Base-by-base conservation (phyloP, 2,329 filamentous ascomycete genomes). In the Aspergillus pseudonomiae region DNA sequence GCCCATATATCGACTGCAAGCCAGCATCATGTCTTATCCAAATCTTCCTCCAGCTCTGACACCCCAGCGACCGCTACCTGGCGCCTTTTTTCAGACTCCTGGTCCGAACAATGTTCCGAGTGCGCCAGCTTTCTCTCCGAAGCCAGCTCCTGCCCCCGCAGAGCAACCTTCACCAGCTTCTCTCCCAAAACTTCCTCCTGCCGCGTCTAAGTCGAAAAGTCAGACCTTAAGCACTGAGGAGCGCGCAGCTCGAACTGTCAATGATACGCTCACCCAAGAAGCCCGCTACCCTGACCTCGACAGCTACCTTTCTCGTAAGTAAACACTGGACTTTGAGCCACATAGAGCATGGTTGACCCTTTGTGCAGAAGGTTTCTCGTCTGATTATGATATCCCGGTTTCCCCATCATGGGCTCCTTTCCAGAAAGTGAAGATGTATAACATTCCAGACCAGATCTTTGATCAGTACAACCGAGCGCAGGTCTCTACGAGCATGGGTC, bases 371-470 rank as follows among this genome's bases (percentile, higher is more conserved):
- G 93, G 95, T 67, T 89, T 91, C 68, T 97, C 94, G 6, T 94
- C 92, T 72, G 93, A 97, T 68, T 98, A 98, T 80, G 93, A 97
- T 71, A 82, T 96, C 56, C 87, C 91, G 48, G 81, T 77, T 43
- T 83, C 83, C 61, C 79, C 85, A 69, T 86, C 93, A 65, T 95
- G 93, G 91, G 88, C 91, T 48, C 95, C 95, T 0, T 99, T 97
- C 75, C 91, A 97, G 75, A 92, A 91, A 78, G 87, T 90, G 32
- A 90, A 91, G 71, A 91, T 90, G 79, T 94, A 97, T 80, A 89
- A 91, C 70, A 94, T 99, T 59, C 95, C 95, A 56, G 93, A 97
- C 70, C 88, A 89, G 72, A 91, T 99, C 59, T 94, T 98, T 74
- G 91, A 96, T 71, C 93, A 97, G 75, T 94, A 96, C 77, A 96